These are phyloP conservation scores for Corymbia maculata DNA, from an alignment of 345 rosid genomes.

Conservation along the genomic window DNA sequence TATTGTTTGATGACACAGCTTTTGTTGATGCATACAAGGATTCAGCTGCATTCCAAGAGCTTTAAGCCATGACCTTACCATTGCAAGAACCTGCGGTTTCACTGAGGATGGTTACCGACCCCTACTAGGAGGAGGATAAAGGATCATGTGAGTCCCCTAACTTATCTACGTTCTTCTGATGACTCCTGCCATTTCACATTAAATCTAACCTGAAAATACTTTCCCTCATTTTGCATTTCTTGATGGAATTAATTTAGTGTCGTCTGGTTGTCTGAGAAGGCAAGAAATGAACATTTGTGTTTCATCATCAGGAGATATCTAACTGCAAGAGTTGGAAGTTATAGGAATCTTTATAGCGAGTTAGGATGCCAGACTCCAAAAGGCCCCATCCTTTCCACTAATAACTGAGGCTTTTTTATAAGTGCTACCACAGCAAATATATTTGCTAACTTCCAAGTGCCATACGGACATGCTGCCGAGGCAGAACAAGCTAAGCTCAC, in stretches of 20 bases:
- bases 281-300: neutral
- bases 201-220: neutral
- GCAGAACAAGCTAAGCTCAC: constrained; percentile 3
- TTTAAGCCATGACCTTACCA: constrained; percentile 40
- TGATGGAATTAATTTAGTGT: neutral
- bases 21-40: constrained; percentile 52
- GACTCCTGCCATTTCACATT: neutral
- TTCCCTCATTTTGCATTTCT: neutral
- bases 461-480: constrained; percentile 1
- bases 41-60: constrained; percentile 57
- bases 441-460: constrained; percentile 6
- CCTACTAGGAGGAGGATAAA: constrained; percentile 12
- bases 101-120: constrained; percentile 76
- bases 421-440: constrained; percentile 12
- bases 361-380: constrained; percentile 6
- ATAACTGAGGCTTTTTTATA: constrained; percentile 13
- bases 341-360: neutral
- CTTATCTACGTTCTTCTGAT: neutral
- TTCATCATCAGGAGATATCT: neutral
- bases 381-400: constrained; percentile 12
- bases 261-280: neutral
- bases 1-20: constrained; percentile 80
- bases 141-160: neutral
- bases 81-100: constrained; percentile 81
- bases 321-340: neutral